Percentiles rank a stretch among this genome's conserved stretches.
Conservation (phyloP, 2,329 filamentous ascomycete species). For the Hypocreales sp. region DNA sequence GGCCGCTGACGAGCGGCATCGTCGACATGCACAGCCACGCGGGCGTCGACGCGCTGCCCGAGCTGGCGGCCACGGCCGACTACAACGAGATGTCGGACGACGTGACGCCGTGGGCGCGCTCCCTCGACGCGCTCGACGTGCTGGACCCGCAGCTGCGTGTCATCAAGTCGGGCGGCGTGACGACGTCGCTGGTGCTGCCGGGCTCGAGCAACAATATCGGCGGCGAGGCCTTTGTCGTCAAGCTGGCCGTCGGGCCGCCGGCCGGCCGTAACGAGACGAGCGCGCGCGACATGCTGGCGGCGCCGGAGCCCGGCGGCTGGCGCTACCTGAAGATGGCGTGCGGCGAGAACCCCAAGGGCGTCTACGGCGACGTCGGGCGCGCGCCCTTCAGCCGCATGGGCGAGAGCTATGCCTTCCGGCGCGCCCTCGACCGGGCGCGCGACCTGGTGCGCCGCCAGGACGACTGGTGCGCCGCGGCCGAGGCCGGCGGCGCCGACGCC, state of each 20-base stretch:
- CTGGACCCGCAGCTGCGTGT: slow-evolving; percentile 49
- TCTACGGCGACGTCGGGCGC: slow-evolving; percentile 39
- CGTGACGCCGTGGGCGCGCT: slow-evolving; percentile 52
- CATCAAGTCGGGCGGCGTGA: slow-evolving; percentile 61
- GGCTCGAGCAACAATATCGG: slow-evolving; percentile 61
- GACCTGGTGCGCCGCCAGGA: slow-evolving; percentile 43
- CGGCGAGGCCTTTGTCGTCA: slow-evolving; percentile 54
- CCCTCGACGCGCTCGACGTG: slow-evolving; percentile 49
- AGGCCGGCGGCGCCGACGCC: slow-evolving; percentile 29
- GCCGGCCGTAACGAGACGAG: slow-evolving; percentile 49
- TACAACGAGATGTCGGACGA: slow-evolving; percentile 48
- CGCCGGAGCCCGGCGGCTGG: slow-evolving; percentile 44
- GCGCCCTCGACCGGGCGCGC: slow-evolving; percentile 48
- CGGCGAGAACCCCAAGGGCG: slow-evolving; percentile 51
- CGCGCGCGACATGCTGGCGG: slow-evolving; percentile 46
- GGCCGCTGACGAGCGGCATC: slow-evolving; percentile 48
- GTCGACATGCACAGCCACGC: slow-evolving; percentile 60
- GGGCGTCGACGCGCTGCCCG: slow-evolving; percentile 42
- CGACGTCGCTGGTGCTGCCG: slow-evolving; percentile 49
- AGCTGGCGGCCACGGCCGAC: slow-evolving; percentile 37
- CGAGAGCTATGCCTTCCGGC: slow-evolving; percentile 54
- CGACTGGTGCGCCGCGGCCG: slow-evolving; percentile 49
- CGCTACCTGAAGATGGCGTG: slow-evolving; percentile 68
- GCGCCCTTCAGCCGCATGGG: slow-evolving; percentile 46
- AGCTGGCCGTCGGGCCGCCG: slow-evolving; percentile 44